phyloP scores from a whole-genome alignment of 2,329 filamentous ascomycete genomes.

The Colletotrichum lini region DNA sequence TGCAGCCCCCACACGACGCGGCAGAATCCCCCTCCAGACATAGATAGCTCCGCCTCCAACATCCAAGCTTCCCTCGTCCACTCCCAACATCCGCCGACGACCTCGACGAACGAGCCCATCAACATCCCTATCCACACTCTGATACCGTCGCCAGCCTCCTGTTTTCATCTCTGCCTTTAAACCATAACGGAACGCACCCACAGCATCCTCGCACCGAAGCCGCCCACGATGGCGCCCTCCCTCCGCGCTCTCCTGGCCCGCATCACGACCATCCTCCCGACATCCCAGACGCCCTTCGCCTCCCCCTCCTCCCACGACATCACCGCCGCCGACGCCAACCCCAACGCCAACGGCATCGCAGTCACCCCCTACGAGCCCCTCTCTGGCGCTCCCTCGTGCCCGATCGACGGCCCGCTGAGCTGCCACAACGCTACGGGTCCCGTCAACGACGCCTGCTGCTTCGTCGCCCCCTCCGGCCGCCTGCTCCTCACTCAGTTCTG shows the following conservation, averaged over 20 bases:
- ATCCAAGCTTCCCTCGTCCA: neutral
- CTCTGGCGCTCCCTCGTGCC: conserved; percentile 55
- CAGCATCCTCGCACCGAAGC: neutral
- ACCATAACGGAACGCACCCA: no score
- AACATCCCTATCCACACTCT: neutral
- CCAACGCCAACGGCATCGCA: neutral
- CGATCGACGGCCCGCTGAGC: conserved; percentile 58
- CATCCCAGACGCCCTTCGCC: conserved; percentile 14
- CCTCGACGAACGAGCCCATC: neutral
- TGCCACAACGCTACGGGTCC: conserved; percentile 56
- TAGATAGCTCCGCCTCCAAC: conserved; percentile 29
- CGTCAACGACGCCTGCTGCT: conserved; percentile 58
- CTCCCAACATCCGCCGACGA: neutral
- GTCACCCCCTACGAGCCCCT: conserved; percentile 54
- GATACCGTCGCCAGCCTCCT: neutral
- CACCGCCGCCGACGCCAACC: neutral
- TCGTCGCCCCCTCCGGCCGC: conserved; percentile 58
- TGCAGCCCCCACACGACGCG: conserved; percentile 2
- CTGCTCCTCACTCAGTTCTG: conserved; percentile 61
- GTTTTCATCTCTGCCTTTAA: no score
- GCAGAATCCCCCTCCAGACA: conserved; percentile 23
- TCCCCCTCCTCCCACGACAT: no score
- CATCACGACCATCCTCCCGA: conserved; percentile 20
- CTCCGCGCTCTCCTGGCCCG: conserved; percentile 16
- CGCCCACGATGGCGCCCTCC: conserved; percentile 19